These are phyloP conservation scores for Salix caprea DNA, from an alignment of 345 rosid species.

Conservation along the genomic window DNA sequence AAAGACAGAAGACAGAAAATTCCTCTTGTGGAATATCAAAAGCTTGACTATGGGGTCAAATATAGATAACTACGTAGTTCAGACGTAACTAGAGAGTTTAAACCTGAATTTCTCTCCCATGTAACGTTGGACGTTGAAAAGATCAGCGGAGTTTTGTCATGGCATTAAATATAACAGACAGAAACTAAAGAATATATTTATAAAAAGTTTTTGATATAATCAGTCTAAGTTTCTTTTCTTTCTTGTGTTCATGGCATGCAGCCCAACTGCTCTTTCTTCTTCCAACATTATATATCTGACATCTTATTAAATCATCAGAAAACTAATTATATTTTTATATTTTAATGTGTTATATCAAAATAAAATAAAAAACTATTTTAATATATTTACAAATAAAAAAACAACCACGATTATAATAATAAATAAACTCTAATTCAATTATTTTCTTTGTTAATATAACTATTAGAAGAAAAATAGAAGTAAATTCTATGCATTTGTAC, in stretches of 20 bases:
- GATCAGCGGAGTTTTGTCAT: background rate
- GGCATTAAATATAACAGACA: too few species aligned
- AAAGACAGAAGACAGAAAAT: slow-evolving; percentile 1
- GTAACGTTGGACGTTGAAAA: background rate
- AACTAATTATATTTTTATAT: too few species aligned
- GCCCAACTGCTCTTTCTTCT: background rate
- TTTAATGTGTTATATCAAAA: too few species aligned
- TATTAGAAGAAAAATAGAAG: background rate
- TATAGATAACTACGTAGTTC: slow-evolving; percentile 5
- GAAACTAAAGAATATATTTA: too few species aligned
- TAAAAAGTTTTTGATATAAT: too few species aligned
- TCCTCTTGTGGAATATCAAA: background rate
- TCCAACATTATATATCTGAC: background rate
- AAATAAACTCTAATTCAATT: too few species aligned
- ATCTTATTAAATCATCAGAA: background rate
- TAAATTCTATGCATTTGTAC: too few species aligned
- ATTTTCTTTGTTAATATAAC: too few species aligned
- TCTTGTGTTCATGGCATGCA: background rate
- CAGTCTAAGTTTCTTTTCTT: background rate
- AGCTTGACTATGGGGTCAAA: background rate
- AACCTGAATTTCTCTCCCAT: background rate
- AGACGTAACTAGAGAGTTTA: background rate
- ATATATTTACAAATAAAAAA: too few species aligned
- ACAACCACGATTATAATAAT: too few species aligned
- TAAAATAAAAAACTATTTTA: too few species aligned